Evolutionary conservation across 2,329 filamentous ascomycete genomes (phyloP).

Genomic region (Phoma sp.): DNA sequence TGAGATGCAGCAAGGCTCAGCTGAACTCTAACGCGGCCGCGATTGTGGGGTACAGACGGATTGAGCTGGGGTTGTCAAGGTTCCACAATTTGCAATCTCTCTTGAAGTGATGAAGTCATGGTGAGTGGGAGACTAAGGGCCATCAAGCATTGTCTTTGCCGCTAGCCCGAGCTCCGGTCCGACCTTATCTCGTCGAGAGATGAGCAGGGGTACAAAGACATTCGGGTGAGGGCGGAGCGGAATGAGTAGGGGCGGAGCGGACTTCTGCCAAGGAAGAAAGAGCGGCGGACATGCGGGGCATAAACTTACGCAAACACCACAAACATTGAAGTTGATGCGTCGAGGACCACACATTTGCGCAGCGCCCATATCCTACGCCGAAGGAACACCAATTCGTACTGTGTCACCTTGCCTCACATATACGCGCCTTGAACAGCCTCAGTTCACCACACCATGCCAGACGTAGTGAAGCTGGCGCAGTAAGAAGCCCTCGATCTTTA

Average conservation of each 20-base stretch:
- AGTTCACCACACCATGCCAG: conserved; percentile 5
- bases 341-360: conserved; percentile 6
- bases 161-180: neutral
- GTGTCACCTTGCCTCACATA: neutral
- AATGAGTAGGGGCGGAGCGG: neutral
- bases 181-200: no score
- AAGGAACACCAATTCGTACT: neutral
- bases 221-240: no score
- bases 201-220: no score
- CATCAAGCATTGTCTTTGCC: neutral
- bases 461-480: conserved; percentile 18
- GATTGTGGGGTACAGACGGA: neutral
- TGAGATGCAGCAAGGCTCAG: neutral
- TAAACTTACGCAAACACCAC: conserved; percentile 8
- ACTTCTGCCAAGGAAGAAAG: neutral
- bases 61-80: no score
- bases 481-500: conserved; percentile 8
- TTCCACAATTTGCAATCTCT: no score
- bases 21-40: neutral
- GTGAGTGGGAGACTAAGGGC: neutral
- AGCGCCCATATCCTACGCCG: neutral
- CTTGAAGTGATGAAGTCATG: conserved; percentile 8
- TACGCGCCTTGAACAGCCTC: neutral
- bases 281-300: conserved; percentile 20
- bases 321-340: conserved; percentile 7